Percentiles rank a stretch among this genome's conserved stretches.
Evolutionary conservation across 768 basidiomycete species (phyloP).

Genomic region (Amyloporia xantha): DNA sequence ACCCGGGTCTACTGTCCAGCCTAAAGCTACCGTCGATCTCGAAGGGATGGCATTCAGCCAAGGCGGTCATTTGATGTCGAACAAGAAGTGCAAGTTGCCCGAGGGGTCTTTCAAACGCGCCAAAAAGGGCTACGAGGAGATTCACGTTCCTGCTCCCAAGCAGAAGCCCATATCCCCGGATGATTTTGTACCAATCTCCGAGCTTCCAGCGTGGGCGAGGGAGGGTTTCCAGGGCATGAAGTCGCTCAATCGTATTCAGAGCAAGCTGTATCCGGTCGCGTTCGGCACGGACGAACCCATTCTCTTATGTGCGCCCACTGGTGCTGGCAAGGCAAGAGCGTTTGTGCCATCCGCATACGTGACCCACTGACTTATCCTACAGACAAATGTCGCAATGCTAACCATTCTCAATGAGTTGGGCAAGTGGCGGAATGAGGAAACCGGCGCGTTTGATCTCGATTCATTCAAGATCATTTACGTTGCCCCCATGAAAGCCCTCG

Average conservation of each 20-base stretch:
- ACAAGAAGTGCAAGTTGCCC: slow-evolving; percentile 96
- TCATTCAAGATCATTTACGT: slow-evolving; percentile 97
- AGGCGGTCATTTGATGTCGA: slow-evolving; percentile 95
- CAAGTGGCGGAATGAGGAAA: slow-evolving; percentile 80
- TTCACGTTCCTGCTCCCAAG: slow-evolving; percentile 93
- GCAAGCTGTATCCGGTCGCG: slow-evolving; percentile 86
- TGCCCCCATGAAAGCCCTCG: slow-evolving; percentile 98
- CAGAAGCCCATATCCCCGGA: slow-evolving; percentile 54
- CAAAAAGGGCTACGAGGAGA: slow-evolving; percentile 96
- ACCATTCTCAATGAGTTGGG: slow-evolving; percentile 86
- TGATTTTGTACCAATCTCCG: slow-evolving; percentile 65
- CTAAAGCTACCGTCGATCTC: slow-evolving; percentile 80
- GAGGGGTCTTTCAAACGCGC: slow-evolving; percentile 97
- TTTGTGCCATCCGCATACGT: neutral
- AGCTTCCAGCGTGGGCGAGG: slow-evolving; percentile 81
- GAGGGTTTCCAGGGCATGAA: slow-evolving; percentile 76
- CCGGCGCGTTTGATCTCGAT: slow-evolving; percentile 76
- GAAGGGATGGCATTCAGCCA: slow-evolving; percentile 95
- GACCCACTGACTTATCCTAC: slow-evolving; percentile 16
- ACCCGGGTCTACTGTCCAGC: slow-evolving; percentile 82
- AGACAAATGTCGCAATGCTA: slow-evolving; percentile 98
- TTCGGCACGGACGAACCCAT: slow-evolving; percentile 95
- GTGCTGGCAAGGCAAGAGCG: slow-evolving; percentile 85
- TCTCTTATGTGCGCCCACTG: slow-evolving; percentile 94
- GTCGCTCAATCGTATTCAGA: slow-evolving; percentile 86